Conservation (phyloP, 2,329 filamentous ascomycete species). For the Pseudocercospora pini-densiflorae region DNA sequence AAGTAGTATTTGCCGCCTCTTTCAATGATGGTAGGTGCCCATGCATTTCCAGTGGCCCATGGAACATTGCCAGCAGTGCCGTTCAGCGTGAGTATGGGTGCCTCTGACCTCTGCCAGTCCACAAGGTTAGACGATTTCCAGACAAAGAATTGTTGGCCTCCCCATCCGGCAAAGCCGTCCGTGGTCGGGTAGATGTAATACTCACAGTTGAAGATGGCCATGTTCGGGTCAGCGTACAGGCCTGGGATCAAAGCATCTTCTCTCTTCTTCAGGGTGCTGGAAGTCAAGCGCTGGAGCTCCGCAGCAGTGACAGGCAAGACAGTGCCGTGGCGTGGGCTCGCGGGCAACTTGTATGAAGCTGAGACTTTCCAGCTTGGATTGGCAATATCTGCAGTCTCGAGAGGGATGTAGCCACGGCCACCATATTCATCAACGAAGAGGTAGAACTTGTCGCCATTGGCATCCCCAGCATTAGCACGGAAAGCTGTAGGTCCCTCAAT, state of each 20-base stretch:
- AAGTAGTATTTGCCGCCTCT: constrained; percentile 37
- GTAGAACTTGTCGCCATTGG: constrained; percentile 59
- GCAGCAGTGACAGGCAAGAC: constrained; percentile 57
- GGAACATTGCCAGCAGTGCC: constrained; percentile 49
- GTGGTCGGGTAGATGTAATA: constrained; percentile 57
- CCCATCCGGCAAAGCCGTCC: constrained; percentile 52
- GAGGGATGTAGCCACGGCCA: constrained; percentile 58
- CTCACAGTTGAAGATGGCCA: constrained; percentile 48
- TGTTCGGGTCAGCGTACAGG: constrained; percentile 52
- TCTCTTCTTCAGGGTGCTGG: constrained; percentile 18
- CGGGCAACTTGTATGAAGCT: constrained; percentile 51
- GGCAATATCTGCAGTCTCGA: constrained; percentile 56
- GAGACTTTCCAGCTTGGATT: constrained; percentile 57
- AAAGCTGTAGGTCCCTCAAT: constrained; percentile 61
- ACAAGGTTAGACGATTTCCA: constrained; percentile 54
- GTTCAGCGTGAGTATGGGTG: constrained; percentile 53
- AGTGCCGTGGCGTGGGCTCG: constrained; percentile 59
- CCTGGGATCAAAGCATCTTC: constrained; percentile 26
- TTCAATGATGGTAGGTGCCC: constrained; percentile 36
- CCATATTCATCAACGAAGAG: constrained; percentile 61
- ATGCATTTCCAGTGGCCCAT: constrained; percentile 45
- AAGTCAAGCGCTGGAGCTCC: constrained; percentile 41
- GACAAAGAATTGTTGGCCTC: constrained; percentile 53
- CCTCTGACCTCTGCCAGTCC: constrained; percentile 47
- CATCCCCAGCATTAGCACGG: constrained; percentile 55